These are phyloP conservation scores for Ceratonia siliqua DNA, from an alignment of 306 rosid genomes.

Conservation along the genomic window DNA sequence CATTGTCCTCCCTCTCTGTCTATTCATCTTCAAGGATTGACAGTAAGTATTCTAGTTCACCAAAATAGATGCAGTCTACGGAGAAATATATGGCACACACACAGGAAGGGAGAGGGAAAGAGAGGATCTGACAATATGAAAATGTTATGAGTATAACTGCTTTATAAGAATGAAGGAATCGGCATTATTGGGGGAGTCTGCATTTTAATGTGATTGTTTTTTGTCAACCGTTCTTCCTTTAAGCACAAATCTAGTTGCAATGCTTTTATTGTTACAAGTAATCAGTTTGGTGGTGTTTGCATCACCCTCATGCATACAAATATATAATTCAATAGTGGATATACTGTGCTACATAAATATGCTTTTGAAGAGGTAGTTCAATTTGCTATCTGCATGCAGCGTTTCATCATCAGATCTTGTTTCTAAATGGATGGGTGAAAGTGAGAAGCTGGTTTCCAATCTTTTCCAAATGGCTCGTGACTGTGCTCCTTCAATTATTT, in stretches of 20 bases:
- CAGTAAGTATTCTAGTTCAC: neutral
- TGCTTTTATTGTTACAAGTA: neutral
- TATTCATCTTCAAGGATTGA: neutral
- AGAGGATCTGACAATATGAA: neutral
- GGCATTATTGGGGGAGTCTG: neutral
- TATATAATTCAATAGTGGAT: neutral
- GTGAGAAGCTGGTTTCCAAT: conserved; percentile 80
- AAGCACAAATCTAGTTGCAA: neutral
- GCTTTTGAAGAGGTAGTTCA: neutral
- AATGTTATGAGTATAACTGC: neutral
- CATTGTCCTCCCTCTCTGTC: neutral
- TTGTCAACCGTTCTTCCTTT: neutral
- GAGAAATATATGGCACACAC: neutral
- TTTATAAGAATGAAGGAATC: too few species aligned
- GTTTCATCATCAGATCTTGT: conserved; percentile 83
- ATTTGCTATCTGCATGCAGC: conserved; percentile 34
- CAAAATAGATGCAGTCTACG: neutral
- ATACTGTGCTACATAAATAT: neutral
- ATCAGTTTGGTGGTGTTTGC: neutral
- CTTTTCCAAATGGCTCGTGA: conserved; percentile 90
- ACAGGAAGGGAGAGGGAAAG: neutral
- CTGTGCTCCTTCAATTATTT: conserved; percentile 78
- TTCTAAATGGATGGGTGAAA: conserved; percentile 92
- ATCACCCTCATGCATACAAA: neutral
- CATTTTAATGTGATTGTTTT: neutral